These are phyloP conservation scores for Fusarium papillatum DNA, from an alignment of 2,329 filamentous ascomycete genomes.

Conservation along the genomic window DNA sequence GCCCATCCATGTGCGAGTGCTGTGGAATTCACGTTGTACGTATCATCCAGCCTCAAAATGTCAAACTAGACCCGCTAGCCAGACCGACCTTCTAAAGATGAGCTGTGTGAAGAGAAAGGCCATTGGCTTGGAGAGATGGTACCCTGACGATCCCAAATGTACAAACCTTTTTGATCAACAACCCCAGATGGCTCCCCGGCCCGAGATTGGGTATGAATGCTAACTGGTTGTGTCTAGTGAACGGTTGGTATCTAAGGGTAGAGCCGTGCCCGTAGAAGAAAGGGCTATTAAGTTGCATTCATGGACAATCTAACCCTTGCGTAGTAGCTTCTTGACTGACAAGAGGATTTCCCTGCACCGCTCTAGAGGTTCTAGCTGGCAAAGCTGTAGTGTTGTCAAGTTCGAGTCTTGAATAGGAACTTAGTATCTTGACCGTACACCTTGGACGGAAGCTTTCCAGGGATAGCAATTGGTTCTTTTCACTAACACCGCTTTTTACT, in stretches of 20 bases:
- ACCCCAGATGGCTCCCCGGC: neutral
- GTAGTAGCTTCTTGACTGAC: neutral
- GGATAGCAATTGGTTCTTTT: neutral
- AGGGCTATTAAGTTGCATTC: neutral
- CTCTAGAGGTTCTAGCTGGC: neutral
- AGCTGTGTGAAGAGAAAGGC: neutral
- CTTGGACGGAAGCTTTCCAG: neutral
- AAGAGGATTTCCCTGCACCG: neutral
- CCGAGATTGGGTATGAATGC: neutral
- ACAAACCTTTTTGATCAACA: neutral
- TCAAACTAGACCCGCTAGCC: neutral
- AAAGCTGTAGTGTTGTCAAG: neutral
- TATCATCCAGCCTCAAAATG: neutral
- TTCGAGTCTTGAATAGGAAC: neutral
- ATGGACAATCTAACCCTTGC: neutral
- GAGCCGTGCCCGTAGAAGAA: neutral
- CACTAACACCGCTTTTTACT: neutral
- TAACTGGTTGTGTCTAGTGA: neutral
- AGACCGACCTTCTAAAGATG: neutral
- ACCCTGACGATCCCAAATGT: neutral
- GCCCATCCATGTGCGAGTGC: neutral
- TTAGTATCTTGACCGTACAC: neutral
- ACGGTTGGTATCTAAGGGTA: neutral
- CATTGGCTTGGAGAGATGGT: neutral
- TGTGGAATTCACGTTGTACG: neutral